Evolutionary conservation across 2,329 filamentous ascomycete genomes (phyloP), one percentile per base, ranked within the genome.

Genomic region (Pseudogymnoascus sp.): DNA sequence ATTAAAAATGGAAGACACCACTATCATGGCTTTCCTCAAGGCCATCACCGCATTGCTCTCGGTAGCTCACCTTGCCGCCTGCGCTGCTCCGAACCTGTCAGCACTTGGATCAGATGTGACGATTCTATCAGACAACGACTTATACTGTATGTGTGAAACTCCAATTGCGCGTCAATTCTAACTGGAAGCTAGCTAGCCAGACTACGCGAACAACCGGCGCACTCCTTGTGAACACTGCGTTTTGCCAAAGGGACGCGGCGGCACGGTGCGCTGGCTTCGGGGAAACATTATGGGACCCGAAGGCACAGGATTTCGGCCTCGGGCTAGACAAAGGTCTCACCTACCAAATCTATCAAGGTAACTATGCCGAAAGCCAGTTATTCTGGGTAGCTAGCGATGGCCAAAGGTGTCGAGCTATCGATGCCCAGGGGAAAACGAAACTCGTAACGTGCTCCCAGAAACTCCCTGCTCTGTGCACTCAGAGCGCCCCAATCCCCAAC

Each of bases 401-500:
- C 1, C 53, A 62, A 24, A 50, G 38, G 19, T 38, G 53, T 2
- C 60, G 66, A 63, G 65, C 65, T 8, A 67, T 70, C 16, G 50
- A 67, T 61, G 61, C 64, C 4, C 28, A 63, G 8, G 68, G 67
- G 2, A 72, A 68, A n/a, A 75, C 77, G 41, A 66, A 68, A 28
- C 66, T 72, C 12, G 65, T 70, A 11, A 68, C 72, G 3, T 62
- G 66, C 16, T 64, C 67, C 31, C 67, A 73, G 10, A 50, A 67
- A n/a, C 71, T 81, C 3, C 80, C 81, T 3, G 76, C 80, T 2
- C 72, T 83, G 10, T 83, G 81, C 69, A 81, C 79, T 0, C 80
- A 82, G 64, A 66, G 66, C n/a, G 68, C 68, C 77, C 78, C 62
- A 70, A 73, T 69, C 65, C 68, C 62, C 60, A 70, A 63, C 70